Conservation (phyloP, 495 filamentous ascomycete species). For the Hyphodiscus hymeniophilus region DNA sequence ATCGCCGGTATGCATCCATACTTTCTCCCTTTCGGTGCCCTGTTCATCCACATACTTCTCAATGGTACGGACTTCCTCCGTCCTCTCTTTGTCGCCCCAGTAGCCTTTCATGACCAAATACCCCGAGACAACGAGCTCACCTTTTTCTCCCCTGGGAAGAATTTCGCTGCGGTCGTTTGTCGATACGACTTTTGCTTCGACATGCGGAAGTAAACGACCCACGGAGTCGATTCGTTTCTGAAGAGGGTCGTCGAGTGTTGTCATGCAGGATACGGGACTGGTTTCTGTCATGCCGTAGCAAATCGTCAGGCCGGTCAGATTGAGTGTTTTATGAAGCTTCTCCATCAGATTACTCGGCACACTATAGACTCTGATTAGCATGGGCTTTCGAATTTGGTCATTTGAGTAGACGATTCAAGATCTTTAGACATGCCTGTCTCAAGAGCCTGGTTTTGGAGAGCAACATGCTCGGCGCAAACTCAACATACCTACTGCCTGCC, state of each 20-base stretch:
- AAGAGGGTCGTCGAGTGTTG: constrained; percentile 70
- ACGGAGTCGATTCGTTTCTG: constrained; percentile 72
- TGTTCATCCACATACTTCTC: constrained; percentile 26
- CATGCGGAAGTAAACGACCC: constrained; percentile 71
- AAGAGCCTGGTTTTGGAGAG: too few species aligned
- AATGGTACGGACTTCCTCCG: constrained; percentile 58
- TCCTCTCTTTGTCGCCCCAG: constrained; percentile 63
- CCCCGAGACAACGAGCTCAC: constrained; percentile 77
- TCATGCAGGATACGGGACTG: constrained; percentile 86
- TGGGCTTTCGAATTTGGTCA: too few species aligned
- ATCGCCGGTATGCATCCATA: constrained; percentile 67
- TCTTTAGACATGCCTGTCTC: too few species aligned
- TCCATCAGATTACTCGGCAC: constrained; percentile 83
- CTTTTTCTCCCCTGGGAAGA: constrained; percentile 55
- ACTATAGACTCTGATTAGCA: too few species aligned
- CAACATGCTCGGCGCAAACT: too few species aligned
- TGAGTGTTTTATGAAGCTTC: constrained; percentile 63
- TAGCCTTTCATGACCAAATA: constrained; percentile 91
- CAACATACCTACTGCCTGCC: too few species aligned
- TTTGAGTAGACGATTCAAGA: too few species aligned
- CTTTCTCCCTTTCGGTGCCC: constrained; percentile 13
- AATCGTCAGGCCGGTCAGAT: constrained; percentile 79
- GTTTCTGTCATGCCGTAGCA: constrained; percentile 99
- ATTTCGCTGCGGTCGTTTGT: constrained; percentile 45
- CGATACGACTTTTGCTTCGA: constrained; percentile 70